A percentile compares a stretch with the other conserved stretches of the same genome.
Evolutionary conservation across 2,329 filamentous ascomycete genomes (phyloP).

Genomic region (Penicillium janthinellum): DNA sequence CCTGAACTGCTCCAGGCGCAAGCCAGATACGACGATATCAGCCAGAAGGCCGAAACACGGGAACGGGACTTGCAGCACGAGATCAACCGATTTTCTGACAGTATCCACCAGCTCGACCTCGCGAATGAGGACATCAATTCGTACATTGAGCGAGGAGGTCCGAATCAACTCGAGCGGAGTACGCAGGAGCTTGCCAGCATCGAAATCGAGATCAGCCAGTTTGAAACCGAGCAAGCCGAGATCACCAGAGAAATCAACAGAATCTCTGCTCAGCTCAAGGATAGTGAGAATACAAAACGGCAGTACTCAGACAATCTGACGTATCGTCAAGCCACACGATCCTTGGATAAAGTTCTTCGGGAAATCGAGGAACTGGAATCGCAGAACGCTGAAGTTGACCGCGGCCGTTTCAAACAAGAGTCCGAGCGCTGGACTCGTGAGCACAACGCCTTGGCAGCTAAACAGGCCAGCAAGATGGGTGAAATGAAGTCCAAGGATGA

Average conservation of each 20-base stretch:
- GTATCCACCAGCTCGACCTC: constrained; percentile 73
- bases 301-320: constrained; percentile 87
- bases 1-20: constrained; percentile 77
- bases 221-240: constrained; percentile 68
- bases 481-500: constrained; percentile 82
- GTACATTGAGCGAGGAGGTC: constrained; percentile 76
- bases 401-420: constrained; percentile 71
- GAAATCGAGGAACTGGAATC: constrained; percentile 76
- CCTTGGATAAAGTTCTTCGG: constrained; percentile 65
- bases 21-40: constrained; percentile 74
- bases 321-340: constrained; percentile 73
- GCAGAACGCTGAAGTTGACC: constrained; percentile 81
- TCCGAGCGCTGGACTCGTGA: constrained; percentile 67
- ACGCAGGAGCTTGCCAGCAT: constrained; percentile 69
- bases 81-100: constrained; percentile 71
- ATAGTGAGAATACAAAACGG: constrained; percentile 79
- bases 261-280: constrained; percentile 73
- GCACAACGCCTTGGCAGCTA: constrained; percentile 69
- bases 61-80: constrained; percentile 73
- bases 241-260: constrained; percentile 73
- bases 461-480: constrained; percentile 74
- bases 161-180: constrained; percentile 68
- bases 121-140: constrained; percentile 75
- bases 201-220: constrained; percentile 64
- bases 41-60: constrained; percentile 68